phyloP scores from a whole-genome alignment of 345 rosid genomes.

The Ceriops tagal region DNA sequence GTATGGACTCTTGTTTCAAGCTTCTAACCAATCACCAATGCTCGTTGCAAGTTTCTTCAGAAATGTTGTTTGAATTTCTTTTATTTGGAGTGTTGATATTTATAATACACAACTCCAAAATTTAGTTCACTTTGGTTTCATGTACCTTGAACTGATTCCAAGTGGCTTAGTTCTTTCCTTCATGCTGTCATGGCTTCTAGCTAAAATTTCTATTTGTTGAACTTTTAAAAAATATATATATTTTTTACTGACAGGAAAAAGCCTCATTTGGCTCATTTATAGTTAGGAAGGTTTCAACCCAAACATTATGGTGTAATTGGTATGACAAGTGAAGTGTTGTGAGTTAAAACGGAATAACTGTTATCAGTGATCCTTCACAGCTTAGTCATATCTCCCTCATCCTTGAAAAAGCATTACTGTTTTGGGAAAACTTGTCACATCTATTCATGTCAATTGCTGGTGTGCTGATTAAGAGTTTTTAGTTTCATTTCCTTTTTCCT shows the following conservation, averaged over 20 bases:
- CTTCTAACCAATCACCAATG: neutral
- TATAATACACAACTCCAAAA: neutral
- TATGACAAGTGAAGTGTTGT: neutral
- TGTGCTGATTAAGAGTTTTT: neutral
- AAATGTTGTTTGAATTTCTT: neutral
- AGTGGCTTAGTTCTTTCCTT: neutral
- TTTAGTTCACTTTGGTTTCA: neutral
- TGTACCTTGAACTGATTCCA: neutral
- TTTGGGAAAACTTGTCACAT: constrained; percentile 1
- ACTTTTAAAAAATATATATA: too few species aligned
- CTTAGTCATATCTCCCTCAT: neutral
- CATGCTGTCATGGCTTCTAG: neutral
- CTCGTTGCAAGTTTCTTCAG: neutral
- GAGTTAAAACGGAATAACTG: neutral
- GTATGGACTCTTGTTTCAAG: neutral
- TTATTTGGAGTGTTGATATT: constrained; percentile 5
- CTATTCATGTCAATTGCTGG: too few species aligned
- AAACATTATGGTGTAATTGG: neutral
- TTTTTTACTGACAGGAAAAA: too few species aligned
- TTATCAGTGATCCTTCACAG: neutral
- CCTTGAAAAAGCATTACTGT: neutral
- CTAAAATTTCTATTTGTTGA: neutral
- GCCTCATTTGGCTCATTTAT: constrained; percentile 1
- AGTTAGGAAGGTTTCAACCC: neutral
- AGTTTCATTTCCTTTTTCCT: neutral